Evolutionary conservation across 1,284 basidiomycete genomes (phyloP), one percentile per base, ranked within the genome.

Genomic region (Cutaneotrichosporon sp.): DNA sequence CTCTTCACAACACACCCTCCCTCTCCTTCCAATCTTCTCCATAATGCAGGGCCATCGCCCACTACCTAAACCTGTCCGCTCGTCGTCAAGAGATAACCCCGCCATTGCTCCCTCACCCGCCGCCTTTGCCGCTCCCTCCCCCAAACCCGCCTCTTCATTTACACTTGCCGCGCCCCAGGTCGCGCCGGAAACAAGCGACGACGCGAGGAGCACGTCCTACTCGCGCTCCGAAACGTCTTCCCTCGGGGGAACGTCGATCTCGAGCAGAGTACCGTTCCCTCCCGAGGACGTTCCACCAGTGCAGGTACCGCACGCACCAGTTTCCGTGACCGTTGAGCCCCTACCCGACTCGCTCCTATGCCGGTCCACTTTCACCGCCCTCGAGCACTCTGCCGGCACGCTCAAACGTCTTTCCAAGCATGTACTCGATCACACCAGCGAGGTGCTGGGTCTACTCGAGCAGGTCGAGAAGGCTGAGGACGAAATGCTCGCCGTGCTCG

Each of bases 381-480:
- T 81, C 8, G 79, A 80, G 49, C 69, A 75, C 53, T 76, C 75
- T 7, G 69, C 77, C 0, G 60, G 65, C 13, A 75, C 73, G 9
- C 69, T 81, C 38, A 78, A 77, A 65, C 70, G 74, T 10, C 65
- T 77, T 0, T 69, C 71, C 47, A 81, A 80, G 66, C 60, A 67
- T 3, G 74, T 78, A 16, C 61, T 78, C 7, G 58, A 67, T 16
- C 58, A 70, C 2, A 69, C 75, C n/a, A 60, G 68, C 7, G 63
- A 72, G 5, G 73, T 77, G 2, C 52, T 70, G 6, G 67, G 73
- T 2, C 60, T 79, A 14, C 69, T 77, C 7, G 72, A 77, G 40
- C 76, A 79, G 64, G 69, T 81, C 16, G 76, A 78, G 58, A 68
- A 64, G 22, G 77, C 76, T 11, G 80, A 81, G 64, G 74, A 78